Conservation (phyloP, 805 yeast genomes). For the Teunomyces lycoperdinae region DNA sequence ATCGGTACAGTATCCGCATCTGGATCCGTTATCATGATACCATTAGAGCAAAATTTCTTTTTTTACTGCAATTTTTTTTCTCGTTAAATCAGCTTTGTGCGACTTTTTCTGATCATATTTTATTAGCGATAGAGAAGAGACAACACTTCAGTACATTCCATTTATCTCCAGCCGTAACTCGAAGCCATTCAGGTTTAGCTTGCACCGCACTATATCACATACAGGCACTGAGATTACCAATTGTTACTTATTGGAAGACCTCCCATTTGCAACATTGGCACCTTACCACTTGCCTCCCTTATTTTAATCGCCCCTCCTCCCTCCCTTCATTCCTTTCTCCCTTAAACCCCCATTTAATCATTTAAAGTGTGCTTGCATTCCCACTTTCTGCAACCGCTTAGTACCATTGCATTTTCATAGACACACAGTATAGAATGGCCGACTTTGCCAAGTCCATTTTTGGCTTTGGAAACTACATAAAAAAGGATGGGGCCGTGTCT, state of each 20-base stretch:
- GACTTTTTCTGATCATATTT: background rate
- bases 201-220: too few relatives aligned
- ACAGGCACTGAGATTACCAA: background rate
- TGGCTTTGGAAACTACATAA: slow-evolving; percentile 37
- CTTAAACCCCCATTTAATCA: background rate
- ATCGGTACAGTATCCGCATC: background rate
- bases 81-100: background rate
- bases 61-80: background rate
- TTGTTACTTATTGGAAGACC: background rate
- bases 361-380: background rate
- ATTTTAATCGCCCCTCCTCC: background rate
- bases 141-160: background rate
- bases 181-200: background rate
- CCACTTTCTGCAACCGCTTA: background rate
- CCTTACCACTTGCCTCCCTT: background rate
- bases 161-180: background rate
- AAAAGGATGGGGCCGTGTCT: slow-evolving; percentile 18
- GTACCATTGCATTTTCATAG: slow-evolving; percentile 1
- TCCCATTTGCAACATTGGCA: background rate
- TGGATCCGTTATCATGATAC: background rate
- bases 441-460: slow-evolving; percentile 46
- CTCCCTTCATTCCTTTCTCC: background rate
- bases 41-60: background rate
- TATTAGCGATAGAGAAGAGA: slow-evolving; percentile 2
- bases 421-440: slow-evolving; percentile 25